Evolutionary conservation across 1,139 yeast genomes (phyloP), one percentile per base, ranked within the genome.

Genomic region (Citeromyces hawaiiensis): DNA sequence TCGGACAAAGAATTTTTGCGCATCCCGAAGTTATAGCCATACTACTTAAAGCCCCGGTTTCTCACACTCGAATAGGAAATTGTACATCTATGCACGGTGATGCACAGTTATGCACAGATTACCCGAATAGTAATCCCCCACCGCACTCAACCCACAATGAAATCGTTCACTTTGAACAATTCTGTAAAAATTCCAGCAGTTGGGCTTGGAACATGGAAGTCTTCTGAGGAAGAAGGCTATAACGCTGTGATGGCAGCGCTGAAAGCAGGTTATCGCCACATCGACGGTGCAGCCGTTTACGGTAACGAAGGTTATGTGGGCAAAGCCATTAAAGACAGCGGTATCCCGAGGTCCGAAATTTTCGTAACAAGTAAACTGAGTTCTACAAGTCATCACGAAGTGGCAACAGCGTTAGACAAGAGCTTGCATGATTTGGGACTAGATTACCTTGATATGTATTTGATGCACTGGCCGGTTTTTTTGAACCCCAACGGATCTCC

Each of bases 401-500:
- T 74, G 23, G 76, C 57, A 36, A 64, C 56, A 36, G 83, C 82
- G 6, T 61, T 86, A 42, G 72, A 78, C 39, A 60, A 55, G 37
- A 77, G 93, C 3, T 68, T 87, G 52, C 55, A 70, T 50, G 75
- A 76, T 52, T 65, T 87, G 49, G 80, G 80, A 2, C 61, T 83
- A 48, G 94, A 83, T 40, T 87, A 87, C 52, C 78, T 87, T 43
- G 96, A 87, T 56, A 66, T 87, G 50, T 80, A 79, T 57, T 68
- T 87, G 55, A 72, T 85, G 53, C 96, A 87, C 61, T 85, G 94
- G 94, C 96, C 96, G 5, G 68, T 72, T 40, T 70, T 83, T 2
- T 53, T 72, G 43, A 64, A 69, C 44, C 60, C 57, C 50, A 59
- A 61, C 36, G 61, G 64, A 39, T 58, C 61, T 42, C 63, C 63